Base-by-base conservation (phyloP, 2,329 filamentous ascomycete genomes). In the Camptophora hylomeconis region DNA sequence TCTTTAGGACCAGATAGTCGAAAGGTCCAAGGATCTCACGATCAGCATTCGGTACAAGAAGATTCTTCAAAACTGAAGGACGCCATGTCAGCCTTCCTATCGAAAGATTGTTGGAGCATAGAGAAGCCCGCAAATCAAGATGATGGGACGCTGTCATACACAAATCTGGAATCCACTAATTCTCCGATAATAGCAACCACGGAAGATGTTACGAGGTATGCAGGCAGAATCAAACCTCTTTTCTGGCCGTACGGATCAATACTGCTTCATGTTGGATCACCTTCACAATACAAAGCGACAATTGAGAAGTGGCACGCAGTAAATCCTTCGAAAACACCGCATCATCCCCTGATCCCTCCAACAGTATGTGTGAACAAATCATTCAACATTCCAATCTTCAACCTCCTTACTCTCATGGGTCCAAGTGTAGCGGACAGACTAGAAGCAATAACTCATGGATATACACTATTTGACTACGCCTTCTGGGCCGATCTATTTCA, bases 361-460 rank as follows among this genome's bases (percentile, higher is more conserved):
- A 41, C 37, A 35, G 19, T 38, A 24, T 26, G 17, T n/a, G 22
- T 39, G 9, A 25, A n/a, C 20, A 27, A 32, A 19, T 29, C 15
- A 9, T 28, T 36, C 25, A 37, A 36, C 12, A 29, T 39, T 13
- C 41, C 41, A 16, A 20, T 40, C 24, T 44, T 42, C 31, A 33
- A 40, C 13, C n/a, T n/a, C n/a, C n/a, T n/a, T n/a, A n/a, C n/a
- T n/a, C n/a, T n/a, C n/a, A n/a, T n/a, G n/a, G n/a, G n/a, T n/a
- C n/a, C n/a, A n/a, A n/a, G n/a, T n/a, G n/a, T n/a, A n/a, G n/a
- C n/a, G n/a, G n/a, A n/a, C n/a, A n/a, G n/a, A n/a, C n/a, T n/a
- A n/a, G n/a, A n/a, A n/a, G n/a, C n/a, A n/a, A n/a, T n/a, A n/a
- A n/a, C n/a, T n/a, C n/a, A n/a, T n/a, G n/a, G n/a, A n/a, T n/a